Evolutionary conservation across 352 stramenopile genomes (phyloP).

Genomic region (Phytophthora europaea): DNA sequence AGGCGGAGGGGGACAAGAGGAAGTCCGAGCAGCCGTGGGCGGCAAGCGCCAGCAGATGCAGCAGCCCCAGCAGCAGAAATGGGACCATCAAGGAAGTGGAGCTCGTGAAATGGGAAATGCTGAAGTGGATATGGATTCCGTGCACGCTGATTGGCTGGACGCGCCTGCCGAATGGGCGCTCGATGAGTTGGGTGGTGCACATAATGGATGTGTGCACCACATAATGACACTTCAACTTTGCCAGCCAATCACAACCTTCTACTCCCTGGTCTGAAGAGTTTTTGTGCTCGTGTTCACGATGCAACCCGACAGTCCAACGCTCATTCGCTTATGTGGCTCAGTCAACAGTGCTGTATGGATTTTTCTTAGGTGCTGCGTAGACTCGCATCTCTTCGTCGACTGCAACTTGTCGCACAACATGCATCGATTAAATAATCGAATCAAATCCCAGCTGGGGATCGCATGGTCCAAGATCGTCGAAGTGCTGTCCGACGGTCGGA

Average conservation of each 20-base stretch:
- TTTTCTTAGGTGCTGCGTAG: neutral
- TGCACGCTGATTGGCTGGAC: neutral
- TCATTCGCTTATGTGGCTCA: neutral
- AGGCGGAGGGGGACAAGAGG: constrained; percentile 46
- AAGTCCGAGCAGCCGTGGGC: constrained; percentile 63
- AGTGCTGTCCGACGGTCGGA: neutral
- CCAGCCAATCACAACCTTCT: neutral
- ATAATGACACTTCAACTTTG: neutral
- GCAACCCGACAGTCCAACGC: neutral
- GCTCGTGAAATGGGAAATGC: constrained; percentile 1
- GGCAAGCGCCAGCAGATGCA: neutral
- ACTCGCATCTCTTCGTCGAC: neutral
- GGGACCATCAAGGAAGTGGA: neutral
- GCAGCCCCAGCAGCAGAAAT: neutral
- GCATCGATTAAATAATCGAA: constrained; percentile 3
- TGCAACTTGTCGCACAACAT: constrained; percentile 2
- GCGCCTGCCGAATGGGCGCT: too few relatives aligned
- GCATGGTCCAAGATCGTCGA: neutral
- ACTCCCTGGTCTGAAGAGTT: neutral
- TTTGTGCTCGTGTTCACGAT: neutral
- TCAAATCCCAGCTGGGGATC: constrained; percentile 1
- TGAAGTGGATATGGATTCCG: neutral
- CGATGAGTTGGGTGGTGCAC: neutral
- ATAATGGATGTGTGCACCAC: neutral
- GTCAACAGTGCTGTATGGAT: neutral